Evolutionary conservation across 805 yeast species (phyloP), one percentile per base, ranked within the genome.

Genomic region (Ogataea degrootiae): DNA sequence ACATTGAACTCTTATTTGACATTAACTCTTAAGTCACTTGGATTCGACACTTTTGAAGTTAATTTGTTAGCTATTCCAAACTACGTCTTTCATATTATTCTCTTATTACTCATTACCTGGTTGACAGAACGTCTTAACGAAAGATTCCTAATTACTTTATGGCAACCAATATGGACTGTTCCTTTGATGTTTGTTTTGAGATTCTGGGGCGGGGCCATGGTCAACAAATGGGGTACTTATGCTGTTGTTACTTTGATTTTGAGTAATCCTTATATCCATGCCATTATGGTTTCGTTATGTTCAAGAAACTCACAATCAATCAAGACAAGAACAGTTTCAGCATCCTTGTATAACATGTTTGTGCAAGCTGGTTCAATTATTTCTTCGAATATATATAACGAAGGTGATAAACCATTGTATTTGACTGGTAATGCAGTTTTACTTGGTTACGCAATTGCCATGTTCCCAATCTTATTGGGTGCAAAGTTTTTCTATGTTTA

Each of bases 271-370:
- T 71, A 72, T 38, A 65, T 74, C n/a, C 80, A 79, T 64, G 78
- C 85, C 1, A 63, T 82, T 42, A 67, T 75, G 49, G 82, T 79
- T 29, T 68, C 77, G 23, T 79, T 87, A 82, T 74, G 80, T 47
- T 81, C 89, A 0, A 62, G 77, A 26, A 83, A 83, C 55, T 74
- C 87, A 9, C 77, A 79, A 59, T 71, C 83, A 1, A 85, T 84
- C 26, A 65, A 83, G n/a, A 68, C 79, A 3, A 69, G 91, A 54
- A 77, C 89, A 0, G 80, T 84, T 5, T 74, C 84, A 15, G 79
- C 87, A 0, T 81, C 89, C 0, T 48, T 84, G 41, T 82, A 78
- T 58, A 85, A 83, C 56, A 81, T 83, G 72, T 75, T 73, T 60
- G 79, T 78, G 0, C 90, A 85, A 58, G 68, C 79, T 0, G 84